Percentiles rank a stretch among this genome's conserved stretches.
Conservation (phyloP, 2,329 filamentous ascomycete species). For the Aspergillus novofumigatus region DNA sequence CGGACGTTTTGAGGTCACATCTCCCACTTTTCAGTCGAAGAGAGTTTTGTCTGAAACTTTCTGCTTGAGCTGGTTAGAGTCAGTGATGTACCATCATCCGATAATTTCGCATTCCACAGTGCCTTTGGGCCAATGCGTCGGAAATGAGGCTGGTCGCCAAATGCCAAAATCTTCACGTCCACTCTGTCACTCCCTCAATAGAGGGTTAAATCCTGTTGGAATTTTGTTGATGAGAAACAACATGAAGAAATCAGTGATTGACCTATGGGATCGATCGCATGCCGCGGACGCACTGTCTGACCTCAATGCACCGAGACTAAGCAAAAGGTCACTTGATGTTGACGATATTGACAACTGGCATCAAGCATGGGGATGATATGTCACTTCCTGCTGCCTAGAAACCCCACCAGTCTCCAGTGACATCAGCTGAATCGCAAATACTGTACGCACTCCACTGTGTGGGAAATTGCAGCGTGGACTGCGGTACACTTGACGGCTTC, state of each 20-base stretch:
- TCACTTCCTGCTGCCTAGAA: constrained; percentile 52
- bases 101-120: constrained; percentile 2
- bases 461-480: constrained; percentile 71
- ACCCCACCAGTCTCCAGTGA: constrained; percentile 66
- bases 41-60: constrained; percentile 44
- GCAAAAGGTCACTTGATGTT: constrained; percentile 69
- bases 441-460: constrained; percentile 51
- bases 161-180: constrained; percentile 59
- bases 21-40: constrained; percentile 28
- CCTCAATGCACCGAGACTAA: constrained; percentile 67
- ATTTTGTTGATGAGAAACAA: constrained; percentile 6
- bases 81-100: background rate
- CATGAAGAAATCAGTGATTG: constrained; percentile 50
- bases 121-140: constrained; percentile 21
- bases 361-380: constrained; percentile 19
- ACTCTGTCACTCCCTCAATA: constrained; percentile 70
- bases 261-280: constrained; percentile 72
- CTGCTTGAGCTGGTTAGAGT: constrained; percentile 17
- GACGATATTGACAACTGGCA: constrained; percentile 46
- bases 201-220: constrained; percentile 54
- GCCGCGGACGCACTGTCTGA: constrained; percentile 48
- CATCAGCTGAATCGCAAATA: constrained; percentile 56
- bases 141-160: constrained; percentile 32
- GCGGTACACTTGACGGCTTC: constrained; percentile 59
- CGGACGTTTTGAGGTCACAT: constrained; percentile 25